Evolutionary conservation across 2,329 filamentous ascomycete species (phyloP), one percentile per base, ranked within the genome.

Genomic region (Penicillium sp.): DNA sequence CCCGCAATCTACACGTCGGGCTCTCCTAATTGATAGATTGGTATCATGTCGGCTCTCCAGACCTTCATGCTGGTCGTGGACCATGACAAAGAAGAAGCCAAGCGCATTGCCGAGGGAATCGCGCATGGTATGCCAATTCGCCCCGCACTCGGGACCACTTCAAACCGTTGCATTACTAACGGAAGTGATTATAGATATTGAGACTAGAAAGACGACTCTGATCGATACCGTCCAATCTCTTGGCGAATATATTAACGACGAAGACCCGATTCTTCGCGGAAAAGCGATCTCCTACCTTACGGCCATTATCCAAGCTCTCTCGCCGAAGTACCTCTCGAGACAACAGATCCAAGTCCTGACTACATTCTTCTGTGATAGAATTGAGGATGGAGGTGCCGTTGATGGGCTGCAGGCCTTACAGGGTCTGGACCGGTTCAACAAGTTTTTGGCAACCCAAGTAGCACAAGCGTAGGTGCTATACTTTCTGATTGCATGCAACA

Each of bases 161-260:
- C 24, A 34, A 48, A 35, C 24, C 38, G 47, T 55, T 50, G 32
- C 24, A 45, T 61, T 37, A 57, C 40, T 61, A 62, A 60, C 47
- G 39, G 38, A 24, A 50, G 38, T 34, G 10, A 39, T 49, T 56
- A 39, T 50, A 86, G 83, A 81, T 69, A 76, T 89, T 58, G 81
- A 85, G 67, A 77, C 72, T 64, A 85, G 82, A 61, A 77, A 86
- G 63, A 76, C 82, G 50, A 86, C 83, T 63, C 76, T 89, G 34
- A 78, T 88, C 54, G 80, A 82, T 52, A 73, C 88, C 48, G 82
- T 89, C 53, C 83, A 86, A 66, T 84, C 83, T 43, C 76, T 88
- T 32, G 83, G 84, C 20, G 84, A 87, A 69, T 88, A 87, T 63
- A 81, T 89, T 66, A 88, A 87, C 62, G 83, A 86, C 69, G 84